A percentile compares a stretch with the other conserved stretches of the same genome.
phyloP scores from a whole-genome alignment of 2,329 filamentous ascomycete species.

The Neospermospora avenae region DNA sequence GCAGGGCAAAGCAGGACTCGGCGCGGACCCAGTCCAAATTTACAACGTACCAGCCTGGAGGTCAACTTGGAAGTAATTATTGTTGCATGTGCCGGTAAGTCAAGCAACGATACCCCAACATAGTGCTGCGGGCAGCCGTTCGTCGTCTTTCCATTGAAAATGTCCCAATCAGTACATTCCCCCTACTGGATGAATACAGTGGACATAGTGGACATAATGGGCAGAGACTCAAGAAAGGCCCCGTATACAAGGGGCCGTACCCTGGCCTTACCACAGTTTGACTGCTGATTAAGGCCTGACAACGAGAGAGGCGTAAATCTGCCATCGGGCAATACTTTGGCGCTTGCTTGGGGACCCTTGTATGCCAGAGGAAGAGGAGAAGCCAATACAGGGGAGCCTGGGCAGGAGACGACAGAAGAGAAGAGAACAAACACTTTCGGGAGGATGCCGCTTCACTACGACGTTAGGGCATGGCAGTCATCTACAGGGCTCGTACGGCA shows the following conservation, averaged over 20 bases:
- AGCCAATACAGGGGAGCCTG: neutral
- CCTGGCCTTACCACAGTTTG: slow-evolving; percentile 8
- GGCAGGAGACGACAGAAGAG: neutral
- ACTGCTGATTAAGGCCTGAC: slow-evolving; percentile 29
- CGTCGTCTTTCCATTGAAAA: slow-evolving; percentile 12
- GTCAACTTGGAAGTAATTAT: neutral
- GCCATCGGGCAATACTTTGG: slow-evolving; percentile 16
- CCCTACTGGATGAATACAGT: slow-evolving; percentile 17
- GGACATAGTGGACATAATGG: too few relatives aligned
- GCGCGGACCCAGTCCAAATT: neutral
- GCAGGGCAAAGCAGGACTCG: neutral
- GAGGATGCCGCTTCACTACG: neutral
- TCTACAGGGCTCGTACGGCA: neutral
- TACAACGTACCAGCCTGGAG: neutral
- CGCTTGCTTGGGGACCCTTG: neutral
- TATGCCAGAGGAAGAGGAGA: neutral
- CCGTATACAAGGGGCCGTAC: slow-evolving; percentile 7
- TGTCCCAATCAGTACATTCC: slow-evolving; percentile 16
- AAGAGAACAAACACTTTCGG: neutral
- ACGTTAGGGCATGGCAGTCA: neutral
- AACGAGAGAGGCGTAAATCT: slow-evolving; percentile 24
- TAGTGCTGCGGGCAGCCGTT: slow-evolving; percentile 4
- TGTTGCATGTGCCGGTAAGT: slow-evolving; percentile 18
- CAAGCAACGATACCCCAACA: neutral
- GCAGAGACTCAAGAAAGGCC: neutral